Percentiles rank a stretch among this genome's conserved stretches.
Conservation (phyloP, 1,139 yeast species). For the Meyerozyma smithsonii region DNA sequence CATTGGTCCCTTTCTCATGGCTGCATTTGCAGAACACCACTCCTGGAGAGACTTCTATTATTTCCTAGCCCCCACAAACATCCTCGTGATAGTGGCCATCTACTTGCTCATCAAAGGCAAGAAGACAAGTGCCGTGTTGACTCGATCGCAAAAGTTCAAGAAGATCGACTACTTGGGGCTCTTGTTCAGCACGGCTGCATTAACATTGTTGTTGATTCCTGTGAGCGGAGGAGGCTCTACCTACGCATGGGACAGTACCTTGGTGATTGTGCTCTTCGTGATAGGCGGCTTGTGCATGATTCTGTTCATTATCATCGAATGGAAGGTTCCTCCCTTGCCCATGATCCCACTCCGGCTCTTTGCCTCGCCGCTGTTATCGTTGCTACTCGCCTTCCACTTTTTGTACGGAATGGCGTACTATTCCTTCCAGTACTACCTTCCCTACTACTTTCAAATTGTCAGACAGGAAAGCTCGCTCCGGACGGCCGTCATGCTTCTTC, state of each 20-base stretch:
- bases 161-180: conserved; percentile 19
- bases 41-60: conserved; percentile 19
- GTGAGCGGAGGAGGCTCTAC: conserved; percentile 20
- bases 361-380: conserved; percentile 11
- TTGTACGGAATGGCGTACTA: conserved; percentile 18
- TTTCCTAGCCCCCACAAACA: conserved; percentile 16
- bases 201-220: conserved; percentile 16
- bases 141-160: conserved; percentile 12
- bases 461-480: conserved; percentile 13
- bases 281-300: conserved; percentile 16
- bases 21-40: conserved; percentile 12
- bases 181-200: conserved; percentile 16
- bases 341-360: conserved; percentile 18
- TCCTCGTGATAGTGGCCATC: conserved; percentile 12
- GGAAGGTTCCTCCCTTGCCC: conserved; percentile 17
- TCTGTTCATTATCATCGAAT: conserved; percentile 15
- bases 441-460: conserved; percentile 17
- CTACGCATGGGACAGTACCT: conserved; percentile 16
- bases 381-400: conserved; percentile 14
- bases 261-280: conserved; percentile 17
- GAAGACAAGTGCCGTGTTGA: conserved; percentile 11
- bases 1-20: conserved; percentile 19
- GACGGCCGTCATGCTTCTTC: conserved; percentile 13
- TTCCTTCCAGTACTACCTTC: conserved; percentile 14
- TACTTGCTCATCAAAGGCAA: conserved; percentile 12